Conservation (phyloP, 345 rosid species). For the Jatropha curcas region DNA sequence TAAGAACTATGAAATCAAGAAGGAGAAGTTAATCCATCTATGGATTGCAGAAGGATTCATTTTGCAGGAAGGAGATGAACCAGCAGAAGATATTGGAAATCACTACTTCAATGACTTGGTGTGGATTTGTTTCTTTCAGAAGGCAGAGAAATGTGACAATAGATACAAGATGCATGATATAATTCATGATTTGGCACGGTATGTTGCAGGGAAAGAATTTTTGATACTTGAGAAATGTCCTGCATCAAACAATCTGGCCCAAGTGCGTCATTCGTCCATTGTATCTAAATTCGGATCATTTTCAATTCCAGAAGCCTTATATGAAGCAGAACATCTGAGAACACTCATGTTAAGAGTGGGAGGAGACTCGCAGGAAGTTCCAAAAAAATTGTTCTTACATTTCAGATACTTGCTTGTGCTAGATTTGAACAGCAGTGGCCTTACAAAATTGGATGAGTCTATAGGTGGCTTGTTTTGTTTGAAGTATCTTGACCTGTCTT, state of each 20-base stretch:
- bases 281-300: neutral
- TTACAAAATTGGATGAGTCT: neutral
- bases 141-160: neutral
- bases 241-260: neutral
- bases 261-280: neutral
- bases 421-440: neutral
- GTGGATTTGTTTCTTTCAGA: slow-evolving; percentile 1
- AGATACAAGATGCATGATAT: neutral
- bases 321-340: neutral
- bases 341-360: neutral
- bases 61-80: neutral
- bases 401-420: neutral
- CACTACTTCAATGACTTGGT: neutral
- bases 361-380: neutral
- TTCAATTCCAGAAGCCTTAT: neutral
- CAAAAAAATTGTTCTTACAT: neutral
- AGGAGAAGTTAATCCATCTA: neutral
- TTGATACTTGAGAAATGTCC: neutral
- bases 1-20: neutral
- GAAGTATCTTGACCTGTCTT: slow-evolving; percentile 2
- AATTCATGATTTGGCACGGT: slow-evolving; percentile 7
- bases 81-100: neutral
- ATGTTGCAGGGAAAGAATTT: neutral
- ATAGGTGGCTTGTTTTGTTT: neutral
- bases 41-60: neutral